A percentile compares a stretch with the other conserved stretches of the same genome.
Conservation (phyloP, 768 basidiomycete genomes). For the Tylopilus intermedius region DNA sequence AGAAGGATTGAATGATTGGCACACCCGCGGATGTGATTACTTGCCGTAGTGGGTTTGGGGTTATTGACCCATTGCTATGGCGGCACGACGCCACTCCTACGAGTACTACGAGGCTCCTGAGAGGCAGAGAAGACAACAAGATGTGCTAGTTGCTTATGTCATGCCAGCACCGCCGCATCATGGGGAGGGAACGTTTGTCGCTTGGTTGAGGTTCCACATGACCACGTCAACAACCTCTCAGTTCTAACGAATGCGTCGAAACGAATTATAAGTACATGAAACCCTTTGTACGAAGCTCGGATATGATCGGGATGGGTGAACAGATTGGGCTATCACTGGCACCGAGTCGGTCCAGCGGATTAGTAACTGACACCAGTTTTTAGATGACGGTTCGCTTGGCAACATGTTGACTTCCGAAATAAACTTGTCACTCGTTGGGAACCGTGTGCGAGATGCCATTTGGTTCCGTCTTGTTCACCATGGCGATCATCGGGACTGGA, state of each 20-base stretch:
- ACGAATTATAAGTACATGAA: not conserved
- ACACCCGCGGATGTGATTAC: not conserved
- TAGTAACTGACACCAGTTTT: no score
- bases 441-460: not conserved
- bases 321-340: not conserved
- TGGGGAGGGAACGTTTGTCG: not conserved
- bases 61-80: not conserved
- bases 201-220: not conserved
- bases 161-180: not conserved
- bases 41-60: not conserved
- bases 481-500: constrained; percentile 3
- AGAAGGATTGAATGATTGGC: no score
- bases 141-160: not conserved
- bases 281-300: not conserved
- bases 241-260: not conserved
- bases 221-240: not conserved
- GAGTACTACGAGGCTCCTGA: no score
- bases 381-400: not conserved
- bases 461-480: constrained; percentile 1
- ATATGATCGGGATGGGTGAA: not conserved
- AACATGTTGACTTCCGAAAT: not conserved
- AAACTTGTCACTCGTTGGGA: not conserved
- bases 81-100: not conserved
- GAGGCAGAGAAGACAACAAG: no score
- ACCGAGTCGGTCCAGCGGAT: not conserved